Conservation (phyloP, 164 flowering plant genomes). For the Aristolochia californica region DNA sequence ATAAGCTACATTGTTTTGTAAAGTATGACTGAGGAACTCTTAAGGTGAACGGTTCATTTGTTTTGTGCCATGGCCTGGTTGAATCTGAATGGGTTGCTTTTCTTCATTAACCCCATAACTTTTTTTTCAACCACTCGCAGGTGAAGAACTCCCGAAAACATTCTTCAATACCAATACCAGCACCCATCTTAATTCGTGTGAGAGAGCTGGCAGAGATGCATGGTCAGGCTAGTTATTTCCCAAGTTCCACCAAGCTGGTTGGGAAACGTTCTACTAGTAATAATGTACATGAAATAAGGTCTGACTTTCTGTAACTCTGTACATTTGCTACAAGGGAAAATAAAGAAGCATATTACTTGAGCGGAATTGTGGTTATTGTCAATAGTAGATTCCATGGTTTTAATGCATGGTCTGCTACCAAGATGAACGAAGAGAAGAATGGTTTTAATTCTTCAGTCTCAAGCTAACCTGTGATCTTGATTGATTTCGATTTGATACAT, state of each 20-base stretch:
- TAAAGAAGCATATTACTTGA: background rate
- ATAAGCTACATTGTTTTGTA: too few relatives aligned
- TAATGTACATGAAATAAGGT: slow-evolving; percentile 31
- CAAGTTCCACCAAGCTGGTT: slow-evolving; percentile 26
- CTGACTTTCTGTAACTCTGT: slow-evolving; percentile 48
- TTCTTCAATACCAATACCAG: slow-evolving; percentile 60
- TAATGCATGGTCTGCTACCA: too few relatives aligned
- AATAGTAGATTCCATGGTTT: too few relatives aligned
- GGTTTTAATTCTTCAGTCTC: too few relatives aligned
- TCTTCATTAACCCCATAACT: too few relatives aligned
- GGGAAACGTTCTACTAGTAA: slow-evolving; percentile 11
- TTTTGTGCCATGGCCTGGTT: background rate
- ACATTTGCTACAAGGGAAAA: slow-evolving; percentile 2
- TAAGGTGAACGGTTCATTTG: too few relatives aligned
- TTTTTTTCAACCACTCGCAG: slow-evolving; percentile 17
- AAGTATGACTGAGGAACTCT: too few relatives aligned
- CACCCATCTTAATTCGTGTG: slow-evolving; percentile 48
- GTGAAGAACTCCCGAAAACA: slow-evolving; percentile 44
- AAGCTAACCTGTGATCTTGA: too few relatives aligned
- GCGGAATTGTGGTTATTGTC: too few relatives aligned
- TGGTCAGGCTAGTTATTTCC: slow-evolving; percentile 29
- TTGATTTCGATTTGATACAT: too few relatives aligned
- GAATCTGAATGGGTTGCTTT: background rate
- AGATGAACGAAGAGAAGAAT: too few relatives aligned
- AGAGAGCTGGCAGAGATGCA: slow-evolving; percentile 88